A percentile compares a stretch with the other conserved stretches of the same genome.
phyloP scores from a whole-genome alignment of 306 rosid species.

The Cicer yamashitae region DNA sequence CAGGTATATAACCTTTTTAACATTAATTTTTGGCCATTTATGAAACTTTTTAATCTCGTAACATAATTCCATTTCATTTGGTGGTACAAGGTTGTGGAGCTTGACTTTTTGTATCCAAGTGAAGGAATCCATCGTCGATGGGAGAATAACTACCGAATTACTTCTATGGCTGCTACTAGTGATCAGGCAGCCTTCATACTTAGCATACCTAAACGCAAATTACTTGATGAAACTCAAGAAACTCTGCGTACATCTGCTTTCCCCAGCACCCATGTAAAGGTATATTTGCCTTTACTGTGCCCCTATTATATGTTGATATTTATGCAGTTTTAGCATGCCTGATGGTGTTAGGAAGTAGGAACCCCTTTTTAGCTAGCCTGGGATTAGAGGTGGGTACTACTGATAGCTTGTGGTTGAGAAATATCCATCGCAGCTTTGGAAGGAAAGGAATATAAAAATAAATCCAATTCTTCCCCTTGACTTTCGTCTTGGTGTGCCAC shows the following conservation, averaged over 20 bases:
- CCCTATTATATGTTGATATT: not conserved
- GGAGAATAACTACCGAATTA: conserved; percentile 87
- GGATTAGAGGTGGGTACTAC: not conserved
- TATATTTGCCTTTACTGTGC: conserved; percentile 45
- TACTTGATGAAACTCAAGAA: conserved; percentile 88
- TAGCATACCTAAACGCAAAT: conserved; percentile 89
- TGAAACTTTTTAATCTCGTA: not conserved
- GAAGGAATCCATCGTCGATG: conserved; percentile 93
- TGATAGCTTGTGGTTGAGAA: conserved; percentile 3
- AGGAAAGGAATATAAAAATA: not conserved
- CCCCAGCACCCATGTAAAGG: conserved; percentile 97
- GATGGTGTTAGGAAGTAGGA: not conserved
- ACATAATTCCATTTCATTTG: conserved; percentile 18
- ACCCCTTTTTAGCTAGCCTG: not conserved
- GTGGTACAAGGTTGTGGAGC: conserved; percentile 82
- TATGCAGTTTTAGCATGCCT: conserved; percentile 15
- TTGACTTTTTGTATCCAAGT: conserved; percentile 91
- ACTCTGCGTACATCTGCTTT: conserved; percentile 93
- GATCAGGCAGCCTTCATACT: conserved; percentile 96
- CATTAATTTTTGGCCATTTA: not conserved
- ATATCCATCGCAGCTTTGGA: not conserved
- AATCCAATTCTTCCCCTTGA: not conserved
- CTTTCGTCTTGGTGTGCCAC: not conserved
- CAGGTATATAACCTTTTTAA: conserved; percentile 58
- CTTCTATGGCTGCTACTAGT: conserved; percentile 91